Base-by-base conservation (phyloP, 1,284 basidiomycete genomes). In the Heterobasidion annosum region DNA sequence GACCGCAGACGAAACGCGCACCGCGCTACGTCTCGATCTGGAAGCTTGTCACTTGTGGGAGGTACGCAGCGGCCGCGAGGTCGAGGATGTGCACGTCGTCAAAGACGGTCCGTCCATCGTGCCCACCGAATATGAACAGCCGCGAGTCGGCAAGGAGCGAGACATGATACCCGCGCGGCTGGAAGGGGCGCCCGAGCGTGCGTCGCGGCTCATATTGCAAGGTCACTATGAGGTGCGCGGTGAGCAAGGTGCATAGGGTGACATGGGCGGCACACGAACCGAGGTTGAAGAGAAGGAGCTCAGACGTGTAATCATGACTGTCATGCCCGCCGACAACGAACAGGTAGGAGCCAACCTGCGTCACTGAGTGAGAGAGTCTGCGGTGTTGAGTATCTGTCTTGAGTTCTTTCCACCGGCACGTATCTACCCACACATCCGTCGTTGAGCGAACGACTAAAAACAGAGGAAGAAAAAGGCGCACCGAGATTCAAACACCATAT, bases 291-390 rank as follows among this genome's bases (percentile, higher is more conserved):
- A 91, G 74, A 12, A 93, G 73, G 8, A 96, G 73, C 16, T 96
- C 90, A 16, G 83, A 81, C 32, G 80, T 82, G 67, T 96, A 97
- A 47, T 83, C 74, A 18, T 75, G 72, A 8, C 88, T 88, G 62
- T 94, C 88, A 69, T 96, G 93, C 0, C 94, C 93, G 2, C 93
- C 94, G 55, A 88, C 78, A 55, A 96, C 79, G 70, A 94, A 94
- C 0, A 97, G 80, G 64, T 93, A 95, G 1, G 91, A 93, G n/a
- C 94, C 94, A 15, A 97, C 89, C 65, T 91, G 91, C 0, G 92
- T 93, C 3, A 92, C 80, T 4, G 88, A 89, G 63, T 97, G 93
- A 33, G 91, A 90, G 37, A 96, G 75, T 9, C 93, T 82, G 56
- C 85, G 82, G 65, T 90, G 79, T 25, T 73, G 68, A 45, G 77